Conservation (phyloP, 176 grass and related monocot genomes). For the Oryza coarctata region DNA sequence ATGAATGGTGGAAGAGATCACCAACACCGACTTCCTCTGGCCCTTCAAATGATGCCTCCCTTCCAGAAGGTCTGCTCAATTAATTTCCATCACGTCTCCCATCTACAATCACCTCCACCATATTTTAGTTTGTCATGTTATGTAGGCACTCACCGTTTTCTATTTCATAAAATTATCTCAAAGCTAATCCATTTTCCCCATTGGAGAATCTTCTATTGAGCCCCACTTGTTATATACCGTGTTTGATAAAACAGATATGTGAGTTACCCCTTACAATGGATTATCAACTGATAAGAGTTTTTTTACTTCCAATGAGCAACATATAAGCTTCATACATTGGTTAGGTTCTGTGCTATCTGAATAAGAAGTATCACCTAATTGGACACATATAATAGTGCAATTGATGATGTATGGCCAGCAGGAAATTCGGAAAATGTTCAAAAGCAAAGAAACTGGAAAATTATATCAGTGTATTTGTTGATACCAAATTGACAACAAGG, state of each 20-base stretch:
- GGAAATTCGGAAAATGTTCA: background rate
- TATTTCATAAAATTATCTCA: background rate
- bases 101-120: constrained; percentile 7
- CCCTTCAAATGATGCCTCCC: constrained; percentile 12
- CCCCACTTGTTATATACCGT: background rate
- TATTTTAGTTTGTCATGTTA: constrained; percentile 1
- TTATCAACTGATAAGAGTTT: background rate
- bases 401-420: background rate
- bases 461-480: background rate
- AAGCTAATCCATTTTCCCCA: background rate
- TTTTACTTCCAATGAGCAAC: background rate
- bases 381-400: background rate
- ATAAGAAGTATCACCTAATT: background rate
- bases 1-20: constrained; percentile 75
- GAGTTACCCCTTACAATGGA: background rate
- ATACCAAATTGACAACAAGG: background rate
- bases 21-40: constrained; percentile 33
- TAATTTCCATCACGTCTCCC: constrained; percentile 2
- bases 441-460: background rate
- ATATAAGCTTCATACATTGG: background rate
- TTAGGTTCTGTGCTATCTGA: constrained; percentile 14
- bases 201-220: background rate
- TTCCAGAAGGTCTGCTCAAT: constrained; percentile 50
- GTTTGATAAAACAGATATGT: constrained; percentile 20
- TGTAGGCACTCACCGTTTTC: background rate